A percentile compares a stretch with the other conserved stretches of the same genome.
phyloP scores from a whole-genome alignment of 495 filamentous ascomycete species.

The Penicillium bialowiezense region DNA sequence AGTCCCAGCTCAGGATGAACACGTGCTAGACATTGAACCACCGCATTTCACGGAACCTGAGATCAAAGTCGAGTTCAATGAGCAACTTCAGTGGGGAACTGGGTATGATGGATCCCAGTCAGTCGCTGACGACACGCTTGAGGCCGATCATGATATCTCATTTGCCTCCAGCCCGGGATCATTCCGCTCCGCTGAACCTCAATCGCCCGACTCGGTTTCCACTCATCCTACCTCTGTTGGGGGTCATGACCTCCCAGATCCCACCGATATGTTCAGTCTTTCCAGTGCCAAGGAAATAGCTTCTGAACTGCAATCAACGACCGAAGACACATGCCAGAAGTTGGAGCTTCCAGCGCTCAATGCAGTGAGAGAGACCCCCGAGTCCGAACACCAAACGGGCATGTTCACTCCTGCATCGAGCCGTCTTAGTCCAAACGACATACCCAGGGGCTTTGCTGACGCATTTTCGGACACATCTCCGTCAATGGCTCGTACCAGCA shows the following conservation, averaged over 20 bases:
- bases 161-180: conserved; percentile 59
- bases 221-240: conserved; percentile 28
- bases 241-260: conserved; percentile 20
- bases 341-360: background rate
- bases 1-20: background rate
- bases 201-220: conserved; percentile 18
- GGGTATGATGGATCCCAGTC: background rate
- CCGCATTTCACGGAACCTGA: background rate
- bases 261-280: background rate
- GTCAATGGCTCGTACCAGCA: background rate
- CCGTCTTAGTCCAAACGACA: background rate
- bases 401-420: background rate
- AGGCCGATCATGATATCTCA: conserved; percentile 30
- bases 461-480: background rate
- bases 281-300: background rate
- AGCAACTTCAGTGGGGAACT: background rate
- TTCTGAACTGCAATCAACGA: background rate
- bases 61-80: background rate
- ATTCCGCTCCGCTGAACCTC: conserved; percentile 54
- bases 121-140: conserved; percentile 17
- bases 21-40: background rate
- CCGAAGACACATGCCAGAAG: background rate
- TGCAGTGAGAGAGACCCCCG: no score
- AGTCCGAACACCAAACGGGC: no score
- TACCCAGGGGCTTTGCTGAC: background rate